These are phyloP conservation scores for Erythrophleum ivorense DNA, from an alignment of 331 rosid species.

Conservation along the genomic window DNA sequence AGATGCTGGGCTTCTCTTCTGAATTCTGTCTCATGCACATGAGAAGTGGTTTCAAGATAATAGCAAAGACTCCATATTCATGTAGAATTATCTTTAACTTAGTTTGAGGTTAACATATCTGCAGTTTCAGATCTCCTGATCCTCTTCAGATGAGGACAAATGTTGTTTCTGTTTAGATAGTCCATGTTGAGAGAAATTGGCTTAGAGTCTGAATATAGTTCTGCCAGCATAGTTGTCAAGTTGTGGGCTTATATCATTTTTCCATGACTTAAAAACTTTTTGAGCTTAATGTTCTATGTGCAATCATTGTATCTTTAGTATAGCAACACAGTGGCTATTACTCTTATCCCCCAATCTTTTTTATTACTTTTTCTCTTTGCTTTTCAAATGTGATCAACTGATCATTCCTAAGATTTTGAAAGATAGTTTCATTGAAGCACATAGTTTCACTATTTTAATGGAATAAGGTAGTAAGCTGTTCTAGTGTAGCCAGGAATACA, in stretches of 20 bases:
- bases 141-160: not conserved
- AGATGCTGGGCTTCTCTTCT: slow-evolving; percentile 3
- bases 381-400: not conserved
- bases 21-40: not conserved
- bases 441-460: not conserved
- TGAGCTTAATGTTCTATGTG: slow-evolving; percentile 16
- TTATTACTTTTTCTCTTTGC: not conserved
- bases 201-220: slow-evolving; percentile 14
- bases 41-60: slow-evolving; percentile 8
- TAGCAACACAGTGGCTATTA: not conserved
- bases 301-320: not conserved
- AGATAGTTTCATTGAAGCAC: not conserved
- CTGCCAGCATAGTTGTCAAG: not conserved
- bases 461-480: not conserved
- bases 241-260: not conserved
- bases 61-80: slow-evolving; percentile 21
- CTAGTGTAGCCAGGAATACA: not conserved
- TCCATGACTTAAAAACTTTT: not conserved
- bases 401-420: slow-evolving; percentile 11
- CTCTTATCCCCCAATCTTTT: not conserved
- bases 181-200: slow-evolving; percentile 4
- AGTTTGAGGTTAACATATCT: slow-evolving; percentile 15
- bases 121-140: not conserved
- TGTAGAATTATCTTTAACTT: not conserved
- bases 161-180: not conserved